These are phyloP conservation scores for Ophiostoma angusticollis DNA, from an alignment of 2,329 filamentous ascomycete genomes.

Conservation along the genomic window DNA sequence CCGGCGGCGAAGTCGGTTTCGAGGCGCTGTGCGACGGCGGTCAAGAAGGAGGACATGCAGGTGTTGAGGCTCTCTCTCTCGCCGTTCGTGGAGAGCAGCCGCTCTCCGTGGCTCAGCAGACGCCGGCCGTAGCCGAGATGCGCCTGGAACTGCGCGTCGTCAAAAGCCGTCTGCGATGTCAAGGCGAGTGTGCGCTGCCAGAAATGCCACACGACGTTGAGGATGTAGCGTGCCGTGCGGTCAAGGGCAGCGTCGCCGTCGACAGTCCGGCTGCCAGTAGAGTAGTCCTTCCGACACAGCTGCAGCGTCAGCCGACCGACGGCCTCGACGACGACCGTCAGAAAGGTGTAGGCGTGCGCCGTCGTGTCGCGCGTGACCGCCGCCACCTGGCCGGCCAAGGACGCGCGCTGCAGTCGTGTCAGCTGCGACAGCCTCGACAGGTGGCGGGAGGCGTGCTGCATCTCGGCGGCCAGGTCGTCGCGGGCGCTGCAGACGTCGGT, in stretches of 20 bases:
- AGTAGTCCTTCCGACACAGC: too few species aligned
- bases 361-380: constrained; percentile 50
- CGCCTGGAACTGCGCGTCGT: constrained; percentile 52
- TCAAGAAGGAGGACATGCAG: constrained; percentile 22
- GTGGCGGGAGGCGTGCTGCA: constrained; percentile 24
- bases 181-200: constrained; percentile 41
- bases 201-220: constrained; percentile 35
- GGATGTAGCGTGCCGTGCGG: constrained; percentile 13
- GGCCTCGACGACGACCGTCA: constrained; percentile 29
- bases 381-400: constrained; percentile 39
- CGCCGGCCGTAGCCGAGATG: constrained; percentile 41
- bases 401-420: constrained; percentile 48
- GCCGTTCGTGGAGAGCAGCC: neutral
- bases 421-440: constrained; percentile 38
- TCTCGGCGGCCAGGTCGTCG: constrained; percentile 28
- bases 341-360: constrained; percentile 37
- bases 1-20: constrained; percentile 50
- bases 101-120: constrained; percentile 22
- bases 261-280: neutral
- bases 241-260: neutral
- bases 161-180: constrained; percentile 34
- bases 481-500: constrained; percentile 31
- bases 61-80: neutral
- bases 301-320: too few species aligned
- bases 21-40: constrained; percentile 28